Percentiles rank a stretch among this genome's conserved stretches.
Evolutionary conservation across 2,329 filamentous ascomycete species (phyloP).

Genomic region (Botrytis byssoidea): DNA sequence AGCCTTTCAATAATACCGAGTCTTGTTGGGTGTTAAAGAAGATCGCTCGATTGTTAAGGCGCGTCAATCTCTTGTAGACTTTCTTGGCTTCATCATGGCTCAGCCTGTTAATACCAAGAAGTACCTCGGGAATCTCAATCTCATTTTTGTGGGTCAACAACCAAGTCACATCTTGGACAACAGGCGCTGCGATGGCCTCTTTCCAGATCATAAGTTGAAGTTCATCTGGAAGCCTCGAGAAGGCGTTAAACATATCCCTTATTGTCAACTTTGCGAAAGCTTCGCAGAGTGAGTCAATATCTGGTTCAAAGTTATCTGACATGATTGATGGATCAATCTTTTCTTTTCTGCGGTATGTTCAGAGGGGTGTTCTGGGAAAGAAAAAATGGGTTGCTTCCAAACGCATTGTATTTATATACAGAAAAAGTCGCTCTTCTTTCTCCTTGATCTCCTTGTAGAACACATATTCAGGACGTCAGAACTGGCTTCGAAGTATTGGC

Average conservation of each 20-base stretch:
- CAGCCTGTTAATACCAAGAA: background rate
- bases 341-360: background rate
- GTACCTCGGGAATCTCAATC: background rate
- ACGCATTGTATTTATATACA: background rate
- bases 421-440: background rate
- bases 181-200: background rate
- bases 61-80: background rate
- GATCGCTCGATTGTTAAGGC: background rate
- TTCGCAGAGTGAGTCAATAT: background rate
- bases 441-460: background rate
- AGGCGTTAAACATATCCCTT: background rate
- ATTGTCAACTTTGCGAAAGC: background rate
- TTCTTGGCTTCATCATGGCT: background rate
- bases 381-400: background rate
- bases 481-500: background rate
- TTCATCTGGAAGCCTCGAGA: background rate
- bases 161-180: background rate
- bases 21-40: background rate
- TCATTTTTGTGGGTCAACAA: fast-evolving
- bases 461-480: background rate
- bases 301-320: background rate
- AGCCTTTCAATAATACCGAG: background rate
- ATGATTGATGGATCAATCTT: background rate
- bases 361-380: background rate
- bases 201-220: background rate